These are phyloP conservation scores for Candida pini DNA, from an alignment of 805 yeast species.

Conservation along the genomic window DNA sequence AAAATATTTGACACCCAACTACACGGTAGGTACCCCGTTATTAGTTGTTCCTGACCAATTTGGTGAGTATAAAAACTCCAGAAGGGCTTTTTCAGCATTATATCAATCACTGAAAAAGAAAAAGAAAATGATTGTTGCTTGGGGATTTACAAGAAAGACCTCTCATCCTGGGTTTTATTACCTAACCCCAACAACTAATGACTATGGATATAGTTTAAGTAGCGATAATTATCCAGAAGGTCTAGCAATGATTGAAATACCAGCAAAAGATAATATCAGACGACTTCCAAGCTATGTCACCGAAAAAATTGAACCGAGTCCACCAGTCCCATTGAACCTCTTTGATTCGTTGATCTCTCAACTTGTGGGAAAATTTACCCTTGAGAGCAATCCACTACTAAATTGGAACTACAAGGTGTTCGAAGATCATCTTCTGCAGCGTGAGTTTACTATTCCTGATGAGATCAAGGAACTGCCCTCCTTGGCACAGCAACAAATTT, in stretches of 20 bases:
- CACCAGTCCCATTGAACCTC: constrained; percentile 10
- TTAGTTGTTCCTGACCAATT: constrained; percentile 65
- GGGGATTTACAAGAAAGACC: constrained; percentile 57
- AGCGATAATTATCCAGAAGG: constrained; percentile 55
- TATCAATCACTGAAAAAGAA: constrained; percentile 52
- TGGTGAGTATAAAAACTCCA: constrained; percentile 54
- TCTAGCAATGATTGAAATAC: constrained; percentile 60
- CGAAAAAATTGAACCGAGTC: constrained; percentile 18
- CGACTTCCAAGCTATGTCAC: constrained; percentile 42
- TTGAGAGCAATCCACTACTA: constrained; percentile 51
- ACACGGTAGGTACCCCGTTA: constrained; percentile 47
- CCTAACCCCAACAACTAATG: constrained; percentile 45
- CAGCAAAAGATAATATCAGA: constrained; percentile 73
- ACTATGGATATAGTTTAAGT: constrained; percentile 11
- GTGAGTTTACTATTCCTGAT: constrained; percentile 29
- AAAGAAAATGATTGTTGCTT: constrained; percentile 58
- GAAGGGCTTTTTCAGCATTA: constrained; percentile 59
- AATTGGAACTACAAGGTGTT: constrained; percentile 62
- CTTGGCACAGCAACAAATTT: no score
- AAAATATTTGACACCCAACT: constrained; percentile 40
- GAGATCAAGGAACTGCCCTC: no score
- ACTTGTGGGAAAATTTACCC: constrained; percentile 28
- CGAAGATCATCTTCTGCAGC: constrained; percentile 61
- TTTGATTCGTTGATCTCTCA: constrained; percentile 20
- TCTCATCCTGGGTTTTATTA: constrained; percentile 55